These are phyloP conservation scores for Aspergillus coremiiformis DNA, from an alignment of 495 filamentous ascomycete genomes.

Conservation along the genomic window DNA sequence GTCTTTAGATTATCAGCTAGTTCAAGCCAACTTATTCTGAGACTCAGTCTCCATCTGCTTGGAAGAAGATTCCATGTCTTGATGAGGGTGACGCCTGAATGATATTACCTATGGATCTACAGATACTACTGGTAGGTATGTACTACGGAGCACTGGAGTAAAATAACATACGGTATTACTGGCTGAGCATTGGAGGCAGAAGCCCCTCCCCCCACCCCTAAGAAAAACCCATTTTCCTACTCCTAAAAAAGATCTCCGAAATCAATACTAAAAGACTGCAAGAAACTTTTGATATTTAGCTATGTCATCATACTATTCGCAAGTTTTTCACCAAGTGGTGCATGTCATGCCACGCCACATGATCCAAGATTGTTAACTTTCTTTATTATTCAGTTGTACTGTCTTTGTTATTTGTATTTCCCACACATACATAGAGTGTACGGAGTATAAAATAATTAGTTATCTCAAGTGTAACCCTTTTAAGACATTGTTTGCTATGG, in stretches of 20 bases:
- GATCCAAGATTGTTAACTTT: too few relatives aligned
- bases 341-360: neutral
- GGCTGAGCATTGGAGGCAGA: too few relatives aligned
- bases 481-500: neutral
- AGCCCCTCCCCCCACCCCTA: too few relatives aligned
- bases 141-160: too few relatives aligned
- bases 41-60: neutral
- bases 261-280: neutral
- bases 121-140: too few relatives aligned
- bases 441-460: neutral
- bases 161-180: too few relatives aligned
- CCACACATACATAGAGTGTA: neutral
- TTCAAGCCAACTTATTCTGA: neutral
- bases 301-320: neutral
- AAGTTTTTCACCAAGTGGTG: neutral
- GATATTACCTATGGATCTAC: too few relatives aligned
- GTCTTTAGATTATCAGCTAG: conserved; percentile 1
- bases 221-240: neutral
- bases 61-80: neutral
- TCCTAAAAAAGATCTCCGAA: neutral
- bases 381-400: neutral
- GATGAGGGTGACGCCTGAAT: neutral
- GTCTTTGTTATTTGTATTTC: neutral
- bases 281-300: neutral
- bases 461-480: neutral